phyloP scores from a whole-genome alignment of 2,329 filamentous ascomycete genomes.

The Ceratocystis variospora region DNA sequence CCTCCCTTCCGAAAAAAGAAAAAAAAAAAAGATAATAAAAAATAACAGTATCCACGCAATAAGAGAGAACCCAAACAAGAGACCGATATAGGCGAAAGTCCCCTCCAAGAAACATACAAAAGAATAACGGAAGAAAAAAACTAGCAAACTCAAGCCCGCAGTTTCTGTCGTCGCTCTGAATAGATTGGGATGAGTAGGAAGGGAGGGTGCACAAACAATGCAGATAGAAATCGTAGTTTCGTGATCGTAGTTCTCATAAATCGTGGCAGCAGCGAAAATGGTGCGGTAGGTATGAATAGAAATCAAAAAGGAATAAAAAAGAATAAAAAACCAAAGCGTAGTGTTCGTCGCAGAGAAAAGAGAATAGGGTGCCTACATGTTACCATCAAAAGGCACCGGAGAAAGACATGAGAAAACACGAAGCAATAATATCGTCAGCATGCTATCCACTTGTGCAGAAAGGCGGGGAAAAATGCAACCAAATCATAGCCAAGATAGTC shows the following conservation, averaged over 20 bases:
- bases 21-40: not conserved
- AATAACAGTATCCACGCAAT: not conserved
- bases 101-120: constrained; percentile 5
- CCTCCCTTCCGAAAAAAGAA: not conserved
- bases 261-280: constrained; percentile 11
- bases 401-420: not conserved
- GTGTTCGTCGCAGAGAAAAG: not conserved
- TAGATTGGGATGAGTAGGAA: not conserved
- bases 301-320: not conserved
- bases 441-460: not conserved
- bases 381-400: not conserved
- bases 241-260: constrained; percentile 16
- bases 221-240: constrained; percentile 8
- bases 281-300: not conserved
- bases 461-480: not conserved
- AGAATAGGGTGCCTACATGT: not conserved
- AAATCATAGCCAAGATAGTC: not conserved
- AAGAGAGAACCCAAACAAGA: not conserved
- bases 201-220: not conserved
- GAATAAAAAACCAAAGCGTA: not conserved
- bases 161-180: not conserved
- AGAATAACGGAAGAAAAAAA: constrained; percentile 2
- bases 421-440: not conserved
- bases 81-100: not conserved
- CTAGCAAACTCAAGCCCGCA: not conserved